Base-by-base conservation (phyloP, 495 filamentous ascomycete genomes). In the Elasticomyces elasticus region DNA sequence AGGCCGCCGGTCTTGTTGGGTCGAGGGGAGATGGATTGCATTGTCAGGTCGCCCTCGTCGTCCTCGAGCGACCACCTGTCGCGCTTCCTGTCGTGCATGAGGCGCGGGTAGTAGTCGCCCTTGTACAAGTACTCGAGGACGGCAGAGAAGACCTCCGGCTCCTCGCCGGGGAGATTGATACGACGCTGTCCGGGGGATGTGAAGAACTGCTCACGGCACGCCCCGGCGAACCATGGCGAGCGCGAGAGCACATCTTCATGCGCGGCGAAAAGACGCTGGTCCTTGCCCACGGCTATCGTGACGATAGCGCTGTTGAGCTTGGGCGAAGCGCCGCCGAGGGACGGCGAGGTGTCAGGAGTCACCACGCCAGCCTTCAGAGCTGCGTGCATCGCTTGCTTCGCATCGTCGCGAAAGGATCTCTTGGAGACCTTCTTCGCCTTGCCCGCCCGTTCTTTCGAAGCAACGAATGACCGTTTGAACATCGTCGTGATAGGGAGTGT, bases 381-480 rank as follows among this genome's bases (percentile, higher is more conserved):
- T 65, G 79, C 82, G 66, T 86, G 76, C 76, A 86, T 75, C 76
- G 83, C 88, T 75, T 80, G 75, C 74, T 86, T 87, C 65, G 77
- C 72, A 59, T 79, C 76, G 68, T 85, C 84, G 69, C 82, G 79
- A 70, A 80, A 79, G 65, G 76, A 79, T 71, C 79, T 87, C 82
- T 81, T 89, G 67, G 77, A 56, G 63, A 74, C 74, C 72, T 81
- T 89, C 72, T 76, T 76, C 71, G 83, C 75, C 79, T 94, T 92
- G 68, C 82, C 81, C 67, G 84, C 84, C 56, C 85, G 81, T 69
- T 85, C 77, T 70, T 79, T 83, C 51, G 66, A 75, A 73, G 74
- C 49, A 17, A 38, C 44, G 51, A 90, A 89, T 62, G 85, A 87
- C 67, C 85, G 85, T 68, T 83, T 87, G 76, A 90, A 89, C 86